Base-by-base conservation (phyloP, 2,329 filamentous ascomycete genomes). In the Neofusicoccum parvum region DNA sequence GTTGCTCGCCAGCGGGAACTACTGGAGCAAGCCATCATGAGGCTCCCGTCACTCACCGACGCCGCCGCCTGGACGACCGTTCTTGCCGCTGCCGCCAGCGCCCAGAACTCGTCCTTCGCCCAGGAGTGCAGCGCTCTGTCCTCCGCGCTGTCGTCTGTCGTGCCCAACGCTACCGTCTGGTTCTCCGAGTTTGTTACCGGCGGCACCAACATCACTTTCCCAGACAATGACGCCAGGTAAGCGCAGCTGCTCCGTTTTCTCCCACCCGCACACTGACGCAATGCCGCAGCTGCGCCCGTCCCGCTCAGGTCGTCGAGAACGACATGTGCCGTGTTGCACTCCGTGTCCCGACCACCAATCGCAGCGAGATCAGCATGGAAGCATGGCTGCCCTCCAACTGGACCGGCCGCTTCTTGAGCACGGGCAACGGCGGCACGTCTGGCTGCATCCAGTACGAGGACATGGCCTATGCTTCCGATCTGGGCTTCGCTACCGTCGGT, bases 241-340 rank as follows among this genome's bases (percentile, higher is more conserved):
- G 36, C 51, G 9, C 3, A 20, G 3, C 43, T 51, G 27, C 20
- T 17, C 48, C 39, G 0, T 17, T 5, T 20, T 11, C 14, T 32
- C 7, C 7, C 11, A 34, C 17, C 5, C 20, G 12, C 32, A 46
- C 20, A 11, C 56, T 60, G 41, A 60, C 32, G 5, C n/a, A 17
- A 11, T 15, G 4, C 2, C 11, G 32, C 15, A 54, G 20, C 17
- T 82, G 80, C 60, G 68, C 62, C 15, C 72, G 71, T 43, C 64
- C 71, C 1, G 75, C 63, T 17, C 80, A 82, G 65, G 36, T 69
- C 1, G 76, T 81, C 7, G 67, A 75, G 2, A 72, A 70, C 1
- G 76, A 80, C 60, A 34, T 81, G 5, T 83, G 81, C 66, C 78
- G 81, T 9, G 70, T 83, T 23, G 75, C 78, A 2, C 74, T 83